Base-by-base conservation (phyloP, 2,329 filamentous ascomycete species). In the Paracorniculantispora psalliotae region DNA sequence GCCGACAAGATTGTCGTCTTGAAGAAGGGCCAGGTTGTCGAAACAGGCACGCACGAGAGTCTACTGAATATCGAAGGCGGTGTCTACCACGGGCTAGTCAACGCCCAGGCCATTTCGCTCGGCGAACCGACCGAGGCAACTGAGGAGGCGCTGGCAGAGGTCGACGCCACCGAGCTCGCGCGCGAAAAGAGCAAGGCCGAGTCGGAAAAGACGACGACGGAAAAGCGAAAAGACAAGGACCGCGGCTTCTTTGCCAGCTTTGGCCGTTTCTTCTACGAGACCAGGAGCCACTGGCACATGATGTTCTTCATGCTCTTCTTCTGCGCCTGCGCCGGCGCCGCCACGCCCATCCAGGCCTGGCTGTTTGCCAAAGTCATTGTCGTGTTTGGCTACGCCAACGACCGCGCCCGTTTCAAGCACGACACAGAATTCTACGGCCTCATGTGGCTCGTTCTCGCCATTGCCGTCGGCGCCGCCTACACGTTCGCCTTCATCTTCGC, bases 1-100 rank as follows among this genome's bases (percentile, higher is more conserved):
- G 90, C 91, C 3, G 88, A 96, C 67, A 83, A 85, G 39, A 96
- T 96, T 57, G 77, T 92, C 8, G 91, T 96, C 1, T 72, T 96
- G 56, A 81, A 87, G 51, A 82, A 87, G 64, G 91, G 91, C 2
- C 74, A 79, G 55, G 82, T 91, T 0, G 80, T 88, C 9, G 90
- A 96, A 70, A 77, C 87, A 64, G 91, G 91, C 0, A 91, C 83
- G 0, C 91, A 96, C 63, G 83, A 91, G 7, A 81, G 84, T 46
- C 80, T 96, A 0, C 76, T 96, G 1, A 70, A 77, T 3, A 73
- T 80, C 39, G 77, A 84, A 4, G 77, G 76, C 2, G 84, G 89
- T 1, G 78, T 88, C 19, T 93, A 93, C 66, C 81, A 81, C 39
- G 81, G 80, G 2, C 80, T 92, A 5, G 89, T 92, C 1, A 75